A percentile compares a stretch with the other conserved stretches of the same genome.
Conservation (phyloP, 164 flowering plant species). For the grape (Vitis vinifera) region ASM3070453v1 NC_081810.1:7742001-7742500, state of each 20-base stretch:
- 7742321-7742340: neutral
- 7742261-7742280: conserved; percentile 2
- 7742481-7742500: no score
- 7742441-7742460: no score
- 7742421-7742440: neutral
- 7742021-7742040: conserved; percentile 18
- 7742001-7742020: conserved; percentile 25
- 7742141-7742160: neutral
- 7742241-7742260: conserved; percentile 6
- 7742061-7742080: conserved; percentile 22
- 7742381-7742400: conserved; percentile 16
- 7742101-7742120: no score
- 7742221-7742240: conserved; percentile 7
- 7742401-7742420: conserved; percentile 18
- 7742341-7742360: no score
- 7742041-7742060: conserved; percentile 21
- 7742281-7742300: conserved; percentile 14
- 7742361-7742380: neutral
- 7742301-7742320: conserved; percentile 11
- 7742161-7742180: neutral
- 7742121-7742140: no score
- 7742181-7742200: conserved; percentile 3
- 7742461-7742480: no score
- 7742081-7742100: neutral
- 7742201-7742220: conserved; percentile 8